Base-by-base conservation (phyloP, 345 rosid species). In the Populus tremula region DNA sequence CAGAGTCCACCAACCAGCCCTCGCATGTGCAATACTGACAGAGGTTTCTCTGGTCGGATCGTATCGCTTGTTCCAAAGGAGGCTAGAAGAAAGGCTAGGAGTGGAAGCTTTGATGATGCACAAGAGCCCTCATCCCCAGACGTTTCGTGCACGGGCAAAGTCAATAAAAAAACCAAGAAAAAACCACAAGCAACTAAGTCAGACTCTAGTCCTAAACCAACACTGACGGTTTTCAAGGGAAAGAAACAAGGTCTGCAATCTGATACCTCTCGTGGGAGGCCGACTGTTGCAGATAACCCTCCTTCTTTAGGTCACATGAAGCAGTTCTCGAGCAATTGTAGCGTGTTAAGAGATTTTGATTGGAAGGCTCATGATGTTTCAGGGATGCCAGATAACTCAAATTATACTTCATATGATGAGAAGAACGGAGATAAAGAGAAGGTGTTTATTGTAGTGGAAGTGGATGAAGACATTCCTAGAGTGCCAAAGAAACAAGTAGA, bases 61-160 rank as follows among this genome's bases (percentile, higher is more conserved):
- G 72, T 71, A 0, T 83, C 87, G 0, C 76, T 82, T 43, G 72
- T 85, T 68, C 89, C 89, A 0, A 73, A 38, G 54, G 89, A 86
- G 36, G 84, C 80, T n/a, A 77, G 82, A 11, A 69, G 88, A 29
- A 73, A 69, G 68, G 82, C 49, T 14, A 80, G 82, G 59, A 76
- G 53, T 14, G 77, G 71, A 27, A 88, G 86, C 72, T 85, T 85
- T 23, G 83, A 83, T 1, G 84, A 83, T 0, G 77, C 79, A n/a
- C 72, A 78, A 33, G 87, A 88, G 39, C 91, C 89, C 3, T 62
- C 71, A 29, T 86, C 88, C 5, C 91, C 86, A 17, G 71, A 70
- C 38, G 83, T 86, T 14, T 88, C 87, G 0, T 88, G 88, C 79
- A 73, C 77, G 16, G 89, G 91, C 63, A 80, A 78, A 75, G 75